phyloP scores from a whole-genome alignment of 2,329 filamentous ascomycete genomes.

The Thielaviopsis cerberus region DNA sequence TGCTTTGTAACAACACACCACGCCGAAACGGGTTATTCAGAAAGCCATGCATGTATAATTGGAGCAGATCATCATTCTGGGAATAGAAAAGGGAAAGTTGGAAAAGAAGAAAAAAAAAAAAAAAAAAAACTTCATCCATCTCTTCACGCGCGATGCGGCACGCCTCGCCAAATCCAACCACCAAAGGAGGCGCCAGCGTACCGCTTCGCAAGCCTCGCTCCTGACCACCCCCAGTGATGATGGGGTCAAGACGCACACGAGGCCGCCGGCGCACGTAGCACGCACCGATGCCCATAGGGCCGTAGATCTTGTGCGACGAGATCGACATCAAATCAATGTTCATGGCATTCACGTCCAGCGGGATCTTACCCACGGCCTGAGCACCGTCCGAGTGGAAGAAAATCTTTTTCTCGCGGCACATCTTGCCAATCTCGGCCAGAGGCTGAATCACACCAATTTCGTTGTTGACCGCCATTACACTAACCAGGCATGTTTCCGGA shows the following conservation, averaged over 20 bases:
- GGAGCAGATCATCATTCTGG: slow-evolving; percentile 56
- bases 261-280: slow-evolving; percentile 89
- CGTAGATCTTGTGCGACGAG: slow-evolving; percentile 96
- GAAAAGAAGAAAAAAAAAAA: slow-evolving; percentile 12
- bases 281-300: slow-evolving; percentile 88
- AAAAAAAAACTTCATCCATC: slow-evolving; percentile 52
- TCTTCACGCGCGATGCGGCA: slow-evolving; percentile 83
- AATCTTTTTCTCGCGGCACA: slow-evolving; percentile 79
- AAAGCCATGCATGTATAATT: slow-evolving; percentile 68
- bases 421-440: slow-evolving; percentile 74
- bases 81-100: slow-evolving; percentile 14
- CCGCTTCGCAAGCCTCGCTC: slow-evolving; percentile 89
- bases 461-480: slow-evolving; percentile 98
- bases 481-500: slow-evolving; percentile 80
- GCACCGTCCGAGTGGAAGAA: slow-evolving; percentile 97
- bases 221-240: slow-evolving; percentile 91
- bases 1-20: slow-evolving; percentile 46
- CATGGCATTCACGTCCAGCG: slow-evolving; percentile 90
- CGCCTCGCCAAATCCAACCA: slow-evolving; percentile 88
- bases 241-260: slow-evolving; percentile 80
- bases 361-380: slow-evolving; percentile 97
- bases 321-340: slow-evolving; percentile 98
- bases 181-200: slow-evolving; percentile 72
- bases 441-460: slow-evolving; percentile 99
- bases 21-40: slow-evolving; percentile 52